Base-by-base conservation (phyloP, 2,329 filamentous ascomycete species). In the Eurotiales sp. region DNA sequence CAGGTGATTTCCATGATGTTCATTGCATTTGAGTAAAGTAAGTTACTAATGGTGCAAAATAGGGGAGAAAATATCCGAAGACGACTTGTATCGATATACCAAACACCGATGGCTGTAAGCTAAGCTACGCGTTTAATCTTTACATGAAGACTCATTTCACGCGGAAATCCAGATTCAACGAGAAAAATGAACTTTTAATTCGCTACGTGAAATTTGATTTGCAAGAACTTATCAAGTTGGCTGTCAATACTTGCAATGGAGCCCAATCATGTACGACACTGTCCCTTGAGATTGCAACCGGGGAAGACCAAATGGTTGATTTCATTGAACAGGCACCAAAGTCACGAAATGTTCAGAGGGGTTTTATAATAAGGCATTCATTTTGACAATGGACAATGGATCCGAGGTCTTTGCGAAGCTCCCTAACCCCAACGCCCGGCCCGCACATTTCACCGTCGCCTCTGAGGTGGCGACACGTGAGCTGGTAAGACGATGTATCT, bases 401-500 rank as follows among this genome's bases (percentile, higher is more conserved):
- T n/a, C 17, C 10, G 36, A 59, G 32, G 53, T 61, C 12, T 46
- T 61, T 37, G 57, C 47, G 12, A 58, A 58, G 41, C 46, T 61
- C 2, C 57, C 59, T 5, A 60, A 60, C 37, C 59, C 54, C 3
- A 60, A 58, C 17, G 57, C 60, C 3, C 58, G 58, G 5, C 53
- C 45, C 5, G 23, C 55, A 15, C 47, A 55, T 17, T 56, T 50
- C 22, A 60, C 55, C 1, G 55, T 54, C 19, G 57, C 59, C 10
- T 58, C 55, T 39, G 58, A 61, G 50, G 57, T 61, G 8, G 60
- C 59, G 11, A 61, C 48, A 8, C 52, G 58, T 47, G 52, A 59
- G 25, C 55, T 58, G 54, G 58, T 60, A 56, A 53, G 56, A n/a
- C 36, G 17, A 23, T 47, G 49, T 7, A 46, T 50, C 12, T 47